Evolutionary conservation across 1,284 basidiomycete species (phyloP), one percentile per base, ranked within the genome.

Genomic region (Calocybe gambosa): DNA sequence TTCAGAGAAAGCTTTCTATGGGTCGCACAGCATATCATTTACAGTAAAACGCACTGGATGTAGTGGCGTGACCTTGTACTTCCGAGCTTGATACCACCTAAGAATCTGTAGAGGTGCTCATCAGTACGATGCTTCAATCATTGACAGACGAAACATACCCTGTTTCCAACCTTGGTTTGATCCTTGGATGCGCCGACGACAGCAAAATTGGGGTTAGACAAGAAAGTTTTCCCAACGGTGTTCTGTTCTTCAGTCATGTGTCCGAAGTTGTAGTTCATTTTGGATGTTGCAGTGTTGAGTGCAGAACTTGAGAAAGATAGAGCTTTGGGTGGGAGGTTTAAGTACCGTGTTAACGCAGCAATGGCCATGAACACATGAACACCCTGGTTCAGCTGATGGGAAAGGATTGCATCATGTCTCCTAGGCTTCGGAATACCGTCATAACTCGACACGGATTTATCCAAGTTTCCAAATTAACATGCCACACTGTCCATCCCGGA

Each of bases 161-260:
- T 85, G 42, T 82, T 86, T 7, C 85, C 86, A 58, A 70, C 87
- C 67, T 90, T 90, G 47, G 68, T 70, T 55, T 77, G 73, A 62
- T 89, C 82, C 54, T 82, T 88, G 33, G 85, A 89, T 3, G 87
- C 87, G 34, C 88, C 88, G 10, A 89, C 78, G 26, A 90, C 87
- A 28, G 86, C 87, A 50, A 76, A 91, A 47, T 70, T 61, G 3
- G 78, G 69, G 13, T 78, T 75, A 1, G 76, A 71, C 31, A 89
- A 60, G 64, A 90, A 90, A 34, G 62, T 57, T 49, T 71, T 75
- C 62, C 85, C 74, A 43, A 76, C 67, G 20, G 55, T 45, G 40
- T 50, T 50, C 19, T 61, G 50, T 42, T 53, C 54, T 16, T 55
- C 53, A 19, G 53, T 48, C 37, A 53, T 47, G 20, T 37, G 20